Conservation (phyloP, 2,329 filamentous ascomycete species). For the Conoideocrella luteorostrata region DNA sequence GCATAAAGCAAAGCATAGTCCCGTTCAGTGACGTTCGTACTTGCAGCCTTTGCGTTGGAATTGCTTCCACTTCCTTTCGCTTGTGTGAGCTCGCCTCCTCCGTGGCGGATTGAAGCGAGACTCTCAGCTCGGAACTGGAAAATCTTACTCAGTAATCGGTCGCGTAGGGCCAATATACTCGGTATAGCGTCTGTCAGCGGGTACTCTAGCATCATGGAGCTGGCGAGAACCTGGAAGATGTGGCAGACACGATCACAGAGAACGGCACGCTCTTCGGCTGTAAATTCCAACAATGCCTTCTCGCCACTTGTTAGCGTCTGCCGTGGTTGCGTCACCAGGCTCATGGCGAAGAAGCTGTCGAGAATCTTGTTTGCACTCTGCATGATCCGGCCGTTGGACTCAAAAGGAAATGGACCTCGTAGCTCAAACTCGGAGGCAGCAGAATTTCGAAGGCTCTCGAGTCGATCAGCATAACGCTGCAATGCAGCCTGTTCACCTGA, state of each 20-base stretch:
- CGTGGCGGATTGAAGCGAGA: background rate
- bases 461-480: constrained; percentile 63
- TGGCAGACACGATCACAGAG: constrained; percentile 82
- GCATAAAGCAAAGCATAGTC: constrained; percentile 90
- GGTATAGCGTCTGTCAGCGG: constrained; percentile 78
- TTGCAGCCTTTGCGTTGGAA: background rate
- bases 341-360: constrained; percentile 89
- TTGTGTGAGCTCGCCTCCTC: background rate
- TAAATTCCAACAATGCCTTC: constrained; percentile 67
- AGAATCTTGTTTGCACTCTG: constrained; percentile 71
- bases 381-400: constrained; percentile 63
- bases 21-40: constrained; percentile 48
- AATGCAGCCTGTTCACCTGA: constrained; percentile 77
- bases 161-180: constrained; percentile 66
- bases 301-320: constrained; percentile 68
- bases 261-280: constrained; percentile 67
- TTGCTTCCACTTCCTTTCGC: background rate
- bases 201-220: constrained; percentile 83
- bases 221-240: constrained; percentile 72
- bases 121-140: constrained; percentile 71
- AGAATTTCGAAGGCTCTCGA: constrained; percentile 63
- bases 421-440: constrained; percentile 77
- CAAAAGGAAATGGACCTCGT: constrained; percentile 70
- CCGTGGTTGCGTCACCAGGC: constrained; percentile 76
- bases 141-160: constrained; percentile 73